A percentile compares a stretch with the other conserved stretches of the same genome.
Evolutionary conservation across 1,284 basidiomycete species (phyloP).

Genomic region (Trametes hirsuta): DNA sequence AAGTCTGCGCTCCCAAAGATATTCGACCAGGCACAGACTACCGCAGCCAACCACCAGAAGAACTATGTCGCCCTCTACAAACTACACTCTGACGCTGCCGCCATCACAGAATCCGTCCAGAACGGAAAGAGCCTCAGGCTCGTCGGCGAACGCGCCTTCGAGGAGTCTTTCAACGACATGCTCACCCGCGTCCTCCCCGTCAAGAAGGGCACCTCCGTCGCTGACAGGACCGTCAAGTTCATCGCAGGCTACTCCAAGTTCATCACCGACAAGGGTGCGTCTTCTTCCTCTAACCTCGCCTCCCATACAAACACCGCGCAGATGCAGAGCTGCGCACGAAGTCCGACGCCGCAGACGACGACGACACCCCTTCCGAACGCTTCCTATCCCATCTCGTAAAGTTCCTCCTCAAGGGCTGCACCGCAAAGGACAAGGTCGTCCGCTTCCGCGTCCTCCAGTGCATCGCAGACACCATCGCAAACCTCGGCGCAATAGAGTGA

Average conservation of each 20-base stretch:
- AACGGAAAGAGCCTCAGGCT: conserved; percentile 59
- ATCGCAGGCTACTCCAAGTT: conserved; percentile 83
- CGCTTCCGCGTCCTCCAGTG: conserved; percentile 82
- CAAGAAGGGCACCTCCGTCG: conserved; percentile 84
- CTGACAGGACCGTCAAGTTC: conserved; percentile 87
- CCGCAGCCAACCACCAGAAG: conserved; percentile 89
- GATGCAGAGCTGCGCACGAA: conserved; percentile 41
- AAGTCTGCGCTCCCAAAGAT: conserved; percentile 51
- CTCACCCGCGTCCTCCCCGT: conserved; percentile 73
- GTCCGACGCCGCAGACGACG: conserved; percentile 58
- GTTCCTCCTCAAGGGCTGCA: conserved; percentile 83
- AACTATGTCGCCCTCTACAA: conserved; percentile 89
- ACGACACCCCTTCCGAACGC: conserved; percentile 72
- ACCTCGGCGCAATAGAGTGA: conserved; percentile 85
- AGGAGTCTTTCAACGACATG: conserved; percentile 73
- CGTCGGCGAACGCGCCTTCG: conserved; percentile 83
- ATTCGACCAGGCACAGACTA: conserved; percentile 84
- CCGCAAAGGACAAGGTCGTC: conserved; percentile 89
- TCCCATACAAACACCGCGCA: conserved; percentile 8
- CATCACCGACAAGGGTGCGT: conserved; percentile 77
- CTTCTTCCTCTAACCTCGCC: neutral
- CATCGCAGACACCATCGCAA: conserved; percentile 80
- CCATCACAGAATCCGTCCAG: conserved; percentile 56
- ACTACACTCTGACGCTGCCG: conserved; percentile 71
- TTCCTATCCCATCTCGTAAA: conserved; percentile 77